These are phyloP conservation scores for Aureobasidium melanogenum DNA, from an alignment of 2,329 filamentous ascomycete genomes.

Conservation along the genomic window DNA sequence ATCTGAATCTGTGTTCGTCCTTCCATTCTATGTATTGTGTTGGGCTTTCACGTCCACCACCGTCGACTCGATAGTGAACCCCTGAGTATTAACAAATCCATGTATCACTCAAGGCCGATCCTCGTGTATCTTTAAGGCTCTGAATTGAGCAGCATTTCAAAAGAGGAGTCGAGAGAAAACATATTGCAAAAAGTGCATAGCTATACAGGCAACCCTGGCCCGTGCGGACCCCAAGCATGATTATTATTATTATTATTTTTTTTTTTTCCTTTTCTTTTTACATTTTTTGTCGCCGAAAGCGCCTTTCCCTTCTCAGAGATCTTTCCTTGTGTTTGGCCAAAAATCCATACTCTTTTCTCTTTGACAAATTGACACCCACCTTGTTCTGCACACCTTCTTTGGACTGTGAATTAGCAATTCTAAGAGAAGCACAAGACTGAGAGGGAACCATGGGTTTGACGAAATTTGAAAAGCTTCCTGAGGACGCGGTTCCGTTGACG, in stretches of 20 bases:
- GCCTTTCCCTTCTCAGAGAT: background rate
- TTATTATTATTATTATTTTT: background rate
- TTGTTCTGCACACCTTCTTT: background rate
- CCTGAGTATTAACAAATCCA: no score
- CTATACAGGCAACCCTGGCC: background rate
- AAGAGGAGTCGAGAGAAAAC: no score
- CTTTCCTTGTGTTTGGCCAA: background rate
- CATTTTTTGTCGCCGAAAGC: background rate
- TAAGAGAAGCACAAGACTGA: no score
- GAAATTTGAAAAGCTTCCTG: background rate
- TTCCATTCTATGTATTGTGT: background rate
- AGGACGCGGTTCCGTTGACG: conserved; percentile 2
- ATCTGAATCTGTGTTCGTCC: background rate
- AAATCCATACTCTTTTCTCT: no score
- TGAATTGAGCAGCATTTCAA: no score
- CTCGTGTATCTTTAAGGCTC: no score
- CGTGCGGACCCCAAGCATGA: background rate
- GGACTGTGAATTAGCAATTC: background rate
- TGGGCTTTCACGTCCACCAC: no score
- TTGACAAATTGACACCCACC: background rate
- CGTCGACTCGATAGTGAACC: no score
- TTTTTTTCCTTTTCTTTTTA: no score
- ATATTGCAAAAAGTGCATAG: no score
- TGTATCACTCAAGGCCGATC: no score
- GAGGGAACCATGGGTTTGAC: background rate